A percentile compares a stretch with the other conserved stretches of the same genome.
Evolutionary conservation across 1,284 basidiomycete species (phyloP).

Genomic region (Puccinia novopanici): DNA sequence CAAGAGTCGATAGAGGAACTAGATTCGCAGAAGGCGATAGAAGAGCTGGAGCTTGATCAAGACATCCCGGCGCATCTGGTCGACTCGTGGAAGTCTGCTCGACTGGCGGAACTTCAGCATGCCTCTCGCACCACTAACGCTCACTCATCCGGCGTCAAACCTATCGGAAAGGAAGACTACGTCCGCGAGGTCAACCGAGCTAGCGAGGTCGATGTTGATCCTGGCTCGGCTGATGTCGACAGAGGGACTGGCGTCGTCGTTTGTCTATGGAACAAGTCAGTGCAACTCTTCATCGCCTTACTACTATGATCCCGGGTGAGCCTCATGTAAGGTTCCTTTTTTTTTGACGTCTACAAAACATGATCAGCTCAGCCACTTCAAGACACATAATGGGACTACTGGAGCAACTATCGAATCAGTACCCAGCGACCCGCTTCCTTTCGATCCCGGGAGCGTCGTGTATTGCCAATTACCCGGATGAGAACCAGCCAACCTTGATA

Average conservation of each 20-base stretch:
- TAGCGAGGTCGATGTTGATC: conserved; percentile 37
- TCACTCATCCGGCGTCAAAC: conserved; percentile 34
- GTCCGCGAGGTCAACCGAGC: conserved; percentile 39
- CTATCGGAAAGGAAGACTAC: conserved; percentile 43
- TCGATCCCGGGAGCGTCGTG: conserved; percentile 36
- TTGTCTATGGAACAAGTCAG: conserved; percentile 43
- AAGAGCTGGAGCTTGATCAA: conserved; percentile 31
- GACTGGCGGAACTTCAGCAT: conserved; percentile 3
- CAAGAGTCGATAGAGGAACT: conserved; percentile 5
- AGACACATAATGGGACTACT: conserved; percentile 26
- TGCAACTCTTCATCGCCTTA: neutral
- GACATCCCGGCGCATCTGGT: conserved; percentile 33
- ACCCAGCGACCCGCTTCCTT: conserved; percentile 37
- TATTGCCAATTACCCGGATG: conserved; percentile 45
- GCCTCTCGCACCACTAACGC: neutral
- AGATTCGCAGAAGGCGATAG: conserved; percentile 6
- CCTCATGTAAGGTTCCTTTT: neutral
- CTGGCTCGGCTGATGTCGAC: neutral
- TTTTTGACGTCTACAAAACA: neutral
- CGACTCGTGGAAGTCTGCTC: conserved; percentile 26
- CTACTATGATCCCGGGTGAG: neutral
- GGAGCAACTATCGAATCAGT: conserved; percentile 18
- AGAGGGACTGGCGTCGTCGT: conserved; percentile 38
- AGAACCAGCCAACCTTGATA: conserved; percentile 41
- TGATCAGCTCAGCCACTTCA: conserved; percentile 25